These are phyloP conservation scores for Eucalyptus marginata DNA, from an alignment of 345 rosid species.

Conservation along the genomic window DNA sequence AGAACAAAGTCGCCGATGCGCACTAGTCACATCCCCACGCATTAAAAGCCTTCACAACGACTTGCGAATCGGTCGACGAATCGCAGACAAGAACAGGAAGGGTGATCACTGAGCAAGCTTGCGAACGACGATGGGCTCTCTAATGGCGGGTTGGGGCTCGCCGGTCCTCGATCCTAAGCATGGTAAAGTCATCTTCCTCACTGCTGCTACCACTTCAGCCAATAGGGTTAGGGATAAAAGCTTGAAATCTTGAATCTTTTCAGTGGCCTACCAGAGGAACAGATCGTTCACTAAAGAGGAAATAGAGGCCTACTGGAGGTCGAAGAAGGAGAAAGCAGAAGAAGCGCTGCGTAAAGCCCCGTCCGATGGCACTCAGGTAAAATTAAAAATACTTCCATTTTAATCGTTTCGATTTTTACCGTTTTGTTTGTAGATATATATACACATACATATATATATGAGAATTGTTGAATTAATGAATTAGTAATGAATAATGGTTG, in stretches of 20 bases:
- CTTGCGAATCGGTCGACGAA: not conserved
- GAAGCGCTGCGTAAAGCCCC: conserved; percentile 43
- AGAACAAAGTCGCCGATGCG: conserved; percentile 4
- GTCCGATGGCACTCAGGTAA: not conserved
- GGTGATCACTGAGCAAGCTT: not conserved
- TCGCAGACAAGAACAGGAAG: not conserved
- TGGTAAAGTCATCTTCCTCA: conserved; percentile 2
- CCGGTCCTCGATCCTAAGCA: conserved; percentile 27
- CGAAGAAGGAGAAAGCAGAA: conserved; percentile 45
- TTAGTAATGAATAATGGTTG: not conserved
- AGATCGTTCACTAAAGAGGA: conserved; percentile 63
- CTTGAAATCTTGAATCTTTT: not conserved
- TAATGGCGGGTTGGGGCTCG: conserved; percentile 97
- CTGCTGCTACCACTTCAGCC: not conserved
- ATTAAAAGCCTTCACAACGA: not conserved
- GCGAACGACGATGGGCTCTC: conserved; percentile 59
- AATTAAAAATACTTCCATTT: not conserved
- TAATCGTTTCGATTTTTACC: not conserved
- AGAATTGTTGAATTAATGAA: not conserved
- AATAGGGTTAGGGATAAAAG: not conserved
- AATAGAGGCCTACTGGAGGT: conserved; percentile 67
- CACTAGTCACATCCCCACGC: not conserved
- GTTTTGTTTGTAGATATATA: not conserved
- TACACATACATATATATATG: too few species aligned
- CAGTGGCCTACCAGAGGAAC: conserved; percentile 48